Conservation (phyloP, 2,329 filamentous ascomycete genomes). For the Talaromyces piceae region DNA sequence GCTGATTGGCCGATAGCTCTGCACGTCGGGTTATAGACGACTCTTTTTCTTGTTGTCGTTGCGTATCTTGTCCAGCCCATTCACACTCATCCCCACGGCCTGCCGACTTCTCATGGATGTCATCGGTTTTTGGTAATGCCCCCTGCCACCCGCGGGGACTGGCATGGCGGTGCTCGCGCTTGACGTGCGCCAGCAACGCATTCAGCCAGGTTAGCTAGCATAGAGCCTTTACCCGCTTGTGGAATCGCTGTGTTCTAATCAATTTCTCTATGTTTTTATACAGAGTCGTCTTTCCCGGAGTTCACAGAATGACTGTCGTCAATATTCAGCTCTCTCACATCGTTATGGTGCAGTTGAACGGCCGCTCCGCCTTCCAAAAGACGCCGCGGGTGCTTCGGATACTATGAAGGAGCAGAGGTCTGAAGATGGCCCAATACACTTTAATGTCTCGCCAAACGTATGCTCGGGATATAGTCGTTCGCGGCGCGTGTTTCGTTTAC, state of each 20-base stretch:
- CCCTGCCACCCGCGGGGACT: slow-evolving; percentile 29
- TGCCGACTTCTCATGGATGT: slow-evolving; percentile 31
- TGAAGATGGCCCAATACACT: background rate
- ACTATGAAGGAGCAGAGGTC: background rate
- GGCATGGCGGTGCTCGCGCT: slow-evolving; percentile 28
- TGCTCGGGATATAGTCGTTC: background rate
- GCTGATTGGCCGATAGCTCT: slow-evolving; percentile 8
- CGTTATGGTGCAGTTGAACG: background rate
- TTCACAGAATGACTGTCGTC: background rate
- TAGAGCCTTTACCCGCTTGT: background rate
- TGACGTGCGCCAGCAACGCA: slow-evolving; percentile 12
- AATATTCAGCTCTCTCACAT: background rate
- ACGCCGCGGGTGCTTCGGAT: background rate
- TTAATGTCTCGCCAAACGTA: background rate
- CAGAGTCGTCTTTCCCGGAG: background rate
- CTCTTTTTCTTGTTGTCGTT: slow-evolving; percentile 8
- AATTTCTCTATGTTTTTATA: background rate
- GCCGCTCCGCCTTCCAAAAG: background rate
- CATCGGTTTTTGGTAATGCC: slow-evolving; percentile 34
- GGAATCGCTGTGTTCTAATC: background rate
- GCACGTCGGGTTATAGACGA: too few relatives aligned
- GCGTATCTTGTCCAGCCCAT: background rate
- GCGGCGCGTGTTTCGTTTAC: background rate
- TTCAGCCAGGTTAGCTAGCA: slow-evolving; percentile 18
- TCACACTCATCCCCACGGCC: background rate